Evolutionary conservation across 2,329 filamentous ascomycete genomes (phyloP).

Genomic region (Onygena corvina): DNA sequence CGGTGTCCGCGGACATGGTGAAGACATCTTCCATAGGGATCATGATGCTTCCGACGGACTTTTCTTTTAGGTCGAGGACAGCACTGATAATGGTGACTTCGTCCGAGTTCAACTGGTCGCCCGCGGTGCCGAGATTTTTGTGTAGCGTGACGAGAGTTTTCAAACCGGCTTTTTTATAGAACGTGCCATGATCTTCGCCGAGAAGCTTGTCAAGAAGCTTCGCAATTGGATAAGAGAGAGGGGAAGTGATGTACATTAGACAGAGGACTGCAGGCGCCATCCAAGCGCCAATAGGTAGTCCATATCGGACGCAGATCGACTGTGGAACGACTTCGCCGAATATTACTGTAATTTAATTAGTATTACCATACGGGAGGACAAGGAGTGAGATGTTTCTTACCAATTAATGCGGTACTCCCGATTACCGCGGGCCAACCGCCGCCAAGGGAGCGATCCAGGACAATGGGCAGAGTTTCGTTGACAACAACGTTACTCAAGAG

Average conservation of each 20-base stretch:
- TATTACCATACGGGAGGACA: not conserved
- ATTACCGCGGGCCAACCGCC: conserved; percentile 90
- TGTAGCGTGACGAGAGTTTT: conserved; percentile 95
- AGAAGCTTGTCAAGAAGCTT: conserved; percentile 89
- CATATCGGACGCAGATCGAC: conserved; percentile 90
- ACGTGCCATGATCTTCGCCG: conserved; percentile 86
- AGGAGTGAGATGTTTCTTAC: conserved; percentile 40
- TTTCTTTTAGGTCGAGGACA: conserved; percentile 90
- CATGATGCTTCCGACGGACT: conserved; percentile 91
- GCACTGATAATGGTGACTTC: conserved; percentile 98
- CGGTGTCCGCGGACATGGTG: conserved; percentile 86
- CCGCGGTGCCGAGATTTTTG: conserved; percentile 64
- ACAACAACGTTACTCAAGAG: conserved; percentile 94
- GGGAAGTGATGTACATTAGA: conserved; percentile 86
- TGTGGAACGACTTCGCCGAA: conserved; percentile 96
- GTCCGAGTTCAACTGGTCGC: conserved; percentile 84
- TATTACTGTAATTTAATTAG: conserved; percentile 53
- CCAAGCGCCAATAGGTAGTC: conserved; percentile 84
- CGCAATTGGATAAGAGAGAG: conserved; percentile 85
- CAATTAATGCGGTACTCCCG: conserved; percentile 85
- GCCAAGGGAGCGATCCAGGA: conserved; percentile 83
- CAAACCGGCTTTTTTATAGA: conserved; percentile 95
- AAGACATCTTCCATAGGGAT: conserved; percentile 97
- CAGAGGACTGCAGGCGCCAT: conserved; percentile 77
- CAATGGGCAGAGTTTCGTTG: conserved; percentile 90